Conservation (phyloP, 2,329 filamentous ascomycete species). For the Penicillium sp. region DNA sequence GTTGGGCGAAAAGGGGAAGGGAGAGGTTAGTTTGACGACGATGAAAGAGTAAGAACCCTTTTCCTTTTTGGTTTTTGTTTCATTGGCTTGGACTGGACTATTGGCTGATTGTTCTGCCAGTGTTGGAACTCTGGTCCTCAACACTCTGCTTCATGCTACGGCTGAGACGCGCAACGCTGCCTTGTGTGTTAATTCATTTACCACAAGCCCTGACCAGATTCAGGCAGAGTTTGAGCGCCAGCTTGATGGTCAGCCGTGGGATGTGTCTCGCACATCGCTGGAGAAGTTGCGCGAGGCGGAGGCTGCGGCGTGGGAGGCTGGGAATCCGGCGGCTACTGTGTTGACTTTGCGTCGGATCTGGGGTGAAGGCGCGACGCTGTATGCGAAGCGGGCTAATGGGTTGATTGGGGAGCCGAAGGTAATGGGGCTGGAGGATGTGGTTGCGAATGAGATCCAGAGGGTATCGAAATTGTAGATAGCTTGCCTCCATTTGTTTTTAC, state of each 20-base stretch:
- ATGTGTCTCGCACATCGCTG: conserved; percentile 54
- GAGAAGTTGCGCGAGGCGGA: conserved; percentile 58
- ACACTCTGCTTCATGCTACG: conserved; percentile 54
- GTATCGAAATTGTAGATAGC: conserved; percentile 12
- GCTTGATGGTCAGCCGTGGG: conserved; percentile 57
- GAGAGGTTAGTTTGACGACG: conserved; percentile 65
- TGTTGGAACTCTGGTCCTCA: conserved; percentile 66
- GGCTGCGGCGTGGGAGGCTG: conserved; percentile 57
- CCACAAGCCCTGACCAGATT: conserved; percentile 62
- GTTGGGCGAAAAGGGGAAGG: conserved; percentile 59
- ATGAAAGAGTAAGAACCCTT: conserved; percentile 63
- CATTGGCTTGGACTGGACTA: not conserved
- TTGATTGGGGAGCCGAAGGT: conserved; percentile 55
- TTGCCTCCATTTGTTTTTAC: not conserved
- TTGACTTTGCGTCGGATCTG: conserved; percentile 69
- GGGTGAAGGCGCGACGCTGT: conserved; percentile 70
- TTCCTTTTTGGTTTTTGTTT: not conserved
- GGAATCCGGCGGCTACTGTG: conserved; percentile 53
- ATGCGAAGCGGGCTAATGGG: conserved; percentile 66
- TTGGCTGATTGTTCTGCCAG: conserved; percentile 37
- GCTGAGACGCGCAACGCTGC: conserved; percentile 57
- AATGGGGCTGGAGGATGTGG: conserved; percentile 54
- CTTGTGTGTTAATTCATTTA: conserved; percentile 70
- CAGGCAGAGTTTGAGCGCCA: conserved; percentile 68
- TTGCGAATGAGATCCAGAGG: conserved; percentile 33